Evolutionary conservation across 2,329 filamentous ascomycete genomes (phyloP), one percentile per base, ranked within the genome.

Genomic region (Phyllosticta paracitricarpa): DNA sequence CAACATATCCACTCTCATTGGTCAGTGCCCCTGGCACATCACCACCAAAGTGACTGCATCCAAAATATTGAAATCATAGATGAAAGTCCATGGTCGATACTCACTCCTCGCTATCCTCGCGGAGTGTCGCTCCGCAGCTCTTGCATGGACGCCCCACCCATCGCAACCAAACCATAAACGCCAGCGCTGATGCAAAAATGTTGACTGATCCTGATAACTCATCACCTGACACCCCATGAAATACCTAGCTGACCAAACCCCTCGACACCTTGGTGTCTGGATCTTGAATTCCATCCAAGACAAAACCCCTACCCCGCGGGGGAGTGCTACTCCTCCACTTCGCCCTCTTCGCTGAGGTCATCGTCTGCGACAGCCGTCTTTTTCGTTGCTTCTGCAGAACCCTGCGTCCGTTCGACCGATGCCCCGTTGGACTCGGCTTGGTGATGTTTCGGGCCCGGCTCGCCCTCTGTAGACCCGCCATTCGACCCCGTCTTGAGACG

Each of bases 281-380:
- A 61, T 61, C 54, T 24, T 56, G 58, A 52, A 54, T 51, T 51
- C 25, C 48, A 33, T n/a, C 40, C 17, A 48, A 48, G n/a, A 17
- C n/a, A 48, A 25, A 22, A 10, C 48, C 8, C 35, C 14, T 53
- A 22, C 35, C 40, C 58, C 58, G 52, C 58, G 54, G 53, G 56
- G 58, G 53, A 22, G 25, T 52, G 52, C 63, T 73, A 78, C 61
- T 77, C 77, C 67, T 78, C 76, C 61, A 79, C 66, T 64, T 79
- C 77, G 35, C 77, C 77, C 66, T 79, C 77, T 65, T 79, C 77
- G 59, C 76, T 78, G 9, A 66, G 63, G 28, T 65, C 70, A 66
- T 65, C 71, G n/a, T 61, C 62, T 19, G 56, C 57, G 35, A 48
- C 28, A 25, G 14, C 14, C 40, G 58, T 54, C 52, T 24, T 61